phyloP scores from a whole-genome alignment of 2,329 filamentous ascomycete species.

The Ceratocystis diversiconidia region DNA sequence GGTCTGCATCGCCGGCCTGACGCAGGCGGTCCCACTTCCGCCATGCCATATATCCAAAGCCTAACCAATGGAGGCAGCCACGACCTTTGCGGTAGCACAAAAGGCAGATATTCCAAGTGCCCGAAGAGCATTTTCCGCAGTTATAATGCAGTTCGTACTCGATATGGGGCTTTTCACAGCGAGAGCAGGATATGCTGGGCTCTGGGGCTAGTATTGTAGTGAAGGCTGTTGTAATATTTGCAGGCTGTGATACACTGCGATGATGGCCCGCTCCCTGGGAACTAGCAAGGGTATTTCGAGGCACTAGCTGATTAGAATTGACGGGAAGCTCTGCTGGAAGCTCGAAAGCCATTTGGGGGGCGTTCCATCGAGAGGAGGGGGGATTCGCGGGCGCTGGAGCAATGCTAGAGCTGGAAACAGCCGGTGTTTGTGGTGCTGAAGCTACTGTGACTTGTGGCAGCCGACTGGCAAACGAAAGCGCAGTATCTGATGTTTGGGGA shows the following conservation, averaged over 20 bases:
- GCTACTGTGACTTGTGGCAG: constrained; percentile 11
- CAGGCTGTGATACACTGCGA: constrained; percentile 9
- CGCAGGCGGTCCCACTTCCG: constrained; percentile 45
- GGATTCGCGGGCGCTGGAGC: neutral
- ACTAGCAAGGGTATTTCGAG: neutral
- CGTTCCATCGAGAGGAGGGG: neutral
- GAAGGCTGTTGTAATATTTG: neutral
- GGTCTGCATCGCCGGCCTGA: constrained; percentile 25
- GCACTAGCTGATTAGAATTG: neutral
- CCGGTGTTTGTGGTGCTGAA: constrained; percentile 1
- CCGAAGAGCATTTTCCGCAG: constrained; percentile 55
- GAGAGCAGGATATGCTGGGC: constrained; percentile 58
- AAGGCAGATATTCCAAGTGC: constrained; percentile 65
- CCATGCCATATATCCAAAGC: constrained; percentile 64
- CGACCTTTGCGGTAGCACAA: constrained; percentile 63
- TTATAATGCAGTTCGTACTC: constrained; percentile 80
- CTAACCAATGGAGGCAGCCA: constrained; percentile 78
- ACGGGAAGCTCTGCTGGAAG: neutral
- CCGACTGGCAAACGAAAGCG: constrained; percentile 11
- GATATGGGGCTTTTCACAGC: constrained; percentile 57
- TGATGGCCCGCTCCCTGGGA: neutral
- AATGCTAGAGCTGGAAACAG: neutral
- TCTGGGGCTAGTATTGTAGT: constrained; percentile 29
- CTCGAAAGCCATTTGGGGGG: neutral
- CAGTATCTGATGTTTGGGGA: constrained; percentile 1